phyloP scores from a whole-genome alignment of 176 grass and related monocot species.

The Miscanthus lutarioriparius region DNA sequence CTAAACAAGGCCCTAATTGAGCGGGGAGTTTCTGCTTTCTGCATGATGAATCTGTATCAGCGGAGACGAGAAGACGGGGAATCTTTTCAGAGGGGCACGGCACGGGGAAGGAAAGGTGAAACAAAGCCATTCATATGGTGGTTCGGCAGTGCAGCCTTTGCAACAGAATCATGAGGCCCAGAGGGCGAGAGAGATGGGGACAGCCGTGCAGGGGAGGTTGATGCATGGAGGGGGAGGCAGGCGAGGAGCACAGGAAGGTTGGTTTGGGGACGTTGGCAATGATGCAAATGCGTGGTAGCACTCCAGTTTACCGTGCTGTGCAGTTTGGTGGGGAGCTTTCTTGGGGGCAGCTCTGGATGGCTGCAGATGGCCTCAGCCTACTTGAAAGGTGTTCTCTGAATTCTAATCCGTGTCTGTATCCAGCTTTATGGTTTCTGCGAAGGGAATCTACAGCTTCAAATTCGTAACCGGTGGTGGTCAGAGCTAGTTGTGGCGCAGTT shows the following conservation, averaged over 20 bases:
- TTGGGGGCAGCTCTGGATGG: constrained; percentile 1
- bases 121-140: constrained; percentile 20
- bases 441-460: background rate
- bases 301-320: background rate
- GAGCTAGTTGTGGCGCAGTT: background rate
- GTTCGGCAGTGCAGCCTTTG: constrained; percentile 27
- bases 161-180: constrained; percentile 32
- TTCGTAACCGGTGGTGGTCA: background rate
- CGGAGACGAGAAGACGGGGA: constrained; percentile 7
- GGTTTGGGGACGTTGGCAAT: constrained; percentile 39
- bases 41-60: background rate
- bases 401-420: background rate
- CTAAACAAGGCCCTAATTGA: no score
- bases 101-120: constrained; percentile 20
- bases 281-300: constrained; percentile 27
- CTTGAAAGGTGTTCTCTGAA: background rate
- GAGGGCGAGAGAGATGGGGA: background rate
- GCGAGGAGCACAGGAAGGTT: constrained; percentile 9
- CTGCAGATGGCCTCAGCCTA: background rate
- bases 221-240: background rate
- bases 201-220: no score
- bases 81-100: constrained; percentile 34
- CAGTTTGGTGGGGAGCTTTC: constrained; percentile 26
- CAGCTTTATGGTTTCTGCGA: background rate
- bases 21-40: constrained; percentile 4